phyloP scores from a whole-genome alignment of 768 basidiomycete species.

The Mycena indigotica region DNA sequence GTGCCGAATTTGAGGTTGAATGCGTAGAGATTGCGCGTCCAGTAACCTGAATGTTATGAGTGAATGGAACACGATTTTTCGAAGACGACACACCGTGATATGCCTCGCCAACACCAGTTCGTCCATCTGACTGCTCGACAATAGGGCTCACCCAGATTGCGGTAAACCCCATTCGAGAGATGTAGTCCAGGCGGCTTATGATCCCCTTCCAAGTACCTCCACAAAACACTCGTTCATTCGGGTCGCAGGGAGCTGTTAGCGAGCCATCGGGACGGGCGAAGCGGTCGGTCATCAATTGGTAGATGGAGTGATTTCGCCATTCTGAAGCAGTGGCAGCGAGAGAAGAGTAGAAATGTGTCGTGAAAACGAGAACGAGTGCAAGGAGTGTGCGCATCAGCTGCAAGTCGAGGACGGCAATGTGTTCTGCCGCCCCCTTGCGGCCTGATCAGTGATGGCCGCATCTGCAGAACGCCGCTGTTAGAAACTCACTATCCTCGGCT shows the following conservation, averaged over 20 bases:
- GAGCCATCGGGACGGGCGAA: conserved; percentile 50
- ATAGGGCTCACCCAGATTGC: conserved; percentile 70
- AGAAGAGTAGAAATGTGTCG: conserved; percentile 17
- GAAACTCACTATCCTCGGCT: too few relatives aligned
- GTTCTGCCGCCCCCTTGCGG: too few relatives aligned
- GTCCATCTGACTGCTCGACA: conserved; percentile 52
- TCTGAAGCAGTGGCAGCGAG: conserved; percentile 49
- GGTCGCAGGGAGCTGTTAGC: conserved; percentile 46
- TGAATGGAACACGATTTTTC: too few relatives aligned
- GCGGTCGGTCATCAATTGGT: conserved; percentile 59
- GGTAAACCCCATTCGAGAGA: conserved; percentile 63
- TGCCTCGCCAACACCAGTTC: conserved; percentile 57
- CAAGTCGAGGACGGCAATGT: too few relatives aligned
- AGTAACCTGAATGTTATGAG: conserved; percentile 22
- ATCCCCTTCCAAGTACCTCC: conserved; percentile 61
- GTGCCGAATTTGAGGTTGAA: conserved; percentile 62
- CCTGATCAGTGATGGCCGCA: too few relatives aligned
- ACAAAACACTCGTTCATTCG: conserved; percentile 52
- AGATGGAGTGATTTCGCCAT: conserved; percentile 58
- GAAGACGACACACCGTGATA: conserved; percentile 49
- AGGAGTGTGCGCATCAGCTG: not conserved
- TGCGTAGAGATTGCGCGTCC: conserved; percentile 46
- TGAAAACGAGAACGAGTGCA: not conserved
- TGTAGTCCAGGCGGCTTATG: conserved; percentile 60
- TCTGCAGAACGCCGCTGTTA: too few relatives aligned